Base-by-base conservation (phyloP, 768 basidiomycete genomes). In the Podaxis sp. region DNA sequence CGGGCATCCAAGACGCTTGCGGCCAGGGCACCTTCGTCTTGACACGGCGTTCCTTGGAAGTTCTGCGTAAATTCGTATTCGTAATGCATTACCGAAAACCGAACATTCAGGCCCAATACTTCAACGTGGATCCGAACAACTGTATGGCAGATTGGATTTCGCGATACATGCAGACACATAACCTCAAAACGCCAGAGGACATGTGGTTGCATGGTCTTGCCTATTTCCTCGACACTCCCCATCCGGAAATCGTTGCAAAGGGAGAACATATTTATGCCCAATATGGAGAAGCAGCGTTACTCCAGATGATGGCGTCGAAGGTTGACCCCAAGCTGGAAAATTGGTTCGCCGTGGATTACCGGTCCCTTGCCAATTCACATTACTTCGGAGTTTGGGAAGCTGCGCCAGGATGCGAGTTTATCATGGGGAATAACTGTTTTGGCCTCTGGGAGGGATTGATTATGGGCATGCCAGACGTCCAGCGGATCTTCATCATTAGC, bases 381-480 rank as follows among this genome's bases (percentile, higher is more conserved):
- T 75, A 67, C 61, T 56, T 71, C 28, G 68, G 70, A 9, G 68
- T 74, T 40, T 71, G 69, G 69, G 67, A 71, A 65, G 71, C 72
- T 7, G 68, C 70, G 7, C 63, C 65, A 5, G 71, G 65, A 13
- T 63, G 70, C 12, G 74, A 76, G 59, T 76, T 75, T 48, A 63
- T 74, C 15, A 58, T 76, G 22, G 65, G 67, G 19, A 42, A 65
- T 36, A 72, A 72, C 49, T 59, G 69, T 12, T 73, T 74, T 36
- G 73, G 74, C 5, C 56, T 76, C 8, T 71, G 70, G 71, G 75
- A 76, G 65, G 74, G 75, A 30, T 7, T 59, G 5, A 8, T 67
- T 24, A 28, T 8, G 7, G 65, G 57, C 11, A 3, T 3, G 13
- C 52, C 62, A 13, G 59, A 54, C 4, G 33, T 75, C 2, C 72